Base-by-base conservation (phyloP, 257 asterid genomes). In the Buddleja alternifolia region DNA sequence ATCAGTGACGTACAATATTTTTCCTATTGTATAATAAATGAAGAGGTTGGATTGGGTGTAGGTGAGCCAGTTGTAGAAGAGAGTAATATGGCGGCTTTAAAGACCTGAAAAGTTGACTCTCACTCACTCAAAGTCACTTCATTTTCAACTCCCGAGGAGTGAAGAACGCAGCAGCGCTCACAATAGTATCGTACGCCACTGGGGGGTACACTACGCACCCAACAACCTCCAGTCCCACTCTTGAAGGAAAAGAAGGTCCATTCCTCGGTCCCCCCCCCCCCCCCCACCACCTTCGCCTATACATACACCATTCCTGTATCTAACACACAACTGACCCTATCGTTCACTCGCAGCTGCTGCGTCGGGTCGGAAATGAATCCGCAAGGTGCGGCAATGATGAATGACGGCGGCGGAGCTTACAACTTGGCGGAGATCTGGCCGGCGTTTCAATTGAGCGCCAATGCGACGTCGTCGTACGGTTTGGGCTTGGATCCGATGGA, bases 341-440 rank as follows among this genome's bases (percentile, higher is more conserved):
- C 53, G 21, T 12, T 20, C 36, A 40, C 10, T 54, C 10, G 25
- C 32, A 4, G n/a, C n/a, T n/a, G n/a, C n/a, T n/a, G n/a, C n/a
- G n/a, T n/a, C n/a, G n/a, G n/a, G n/a, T 44, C 41, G 23, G 11
- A 16, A 21, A 82, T 76, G 84, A 77, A 78, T 79, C 80, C n/a
- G n/a, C n/a, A n/a, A n/a, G n/a, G n/a, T n/a, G n/a, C 82, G 36
- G 63, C 77, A 39, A 50, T 70, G 79, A 41, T 79, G 79, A 77
- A 55, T 47, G 67, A 66, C 69, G 74, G 82, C 10, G 75, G 66
- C 32, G n/a, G 73, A 39, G 73, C 44, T 15, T 69, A 41, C 47
- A 70, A 58, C 59, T 69, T 62, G 39, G 73, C 81, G 48, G 84
- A 82, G 81, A 82, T 73, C 77, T 82, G 87, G 84, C 83, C 74